phyloP scores from a whole-genome alignment of 2,329 filamentous ascomycete genomes.

The Penicillium crustosum region DNA sequence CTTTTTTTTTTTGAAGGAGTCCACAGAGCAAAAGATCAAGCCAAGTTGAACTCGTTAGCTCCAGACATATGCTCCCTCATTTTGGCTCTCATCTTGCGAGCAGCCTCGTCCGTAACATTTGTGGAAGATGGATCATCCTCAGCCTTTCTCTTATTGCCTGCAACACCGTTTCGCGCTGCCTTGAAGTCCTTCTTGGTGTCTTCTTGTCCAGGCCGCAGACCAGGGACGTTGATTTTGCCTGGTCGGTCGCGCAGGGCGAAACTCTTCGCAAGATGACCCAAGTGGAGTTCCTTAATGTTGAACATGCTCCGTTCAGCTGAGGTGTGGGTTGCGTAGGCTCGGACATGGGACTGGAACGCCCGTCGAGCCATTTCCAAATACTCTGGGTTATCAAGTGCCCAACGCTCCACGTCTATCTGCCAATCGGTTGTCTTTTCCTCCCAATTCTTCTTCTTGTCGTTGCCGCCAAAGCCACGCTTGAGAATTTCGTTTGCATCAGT shows the following conservation, averaged over 20 bases:
- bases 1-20: slow-evolving; percentile 8
- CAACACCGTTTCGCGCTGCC: slow-evolving; percentile 40
- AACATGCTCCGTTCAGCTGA: slow-evolving; percentile 82
- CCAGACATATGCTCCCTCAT: slow-evolving; percentile 53
- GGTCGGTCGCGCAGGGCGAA: slow-evolving; percentile 89
- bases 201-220: slow-evolving; percentile 50
- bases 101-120: slow-evolving; percentile 48
- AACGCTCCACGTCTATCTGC: slow-evolving; percentile 66
- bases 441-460: slow-evolving; percentile 55
- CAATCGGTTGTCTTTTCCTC: slow-evolving; percentile 66
- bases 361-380: slow-evolving; percentile 78
- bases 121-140: slow-evolving; percentile 25
- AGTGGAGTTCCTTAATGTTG: slow-evolving; percentile 84
- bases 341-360: slow-evolving; percentile 86
- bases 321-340: slow-evolving; percentile 92
- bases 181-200: slow-evolving; percentile 51
- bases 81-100: slow-evolving; percentile 55
- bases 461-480: slow-evolving; percentile 61
- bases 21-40: slow-evolving; percentile 34
- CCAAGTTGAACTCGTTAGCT: slow-evolving; percentile 60
- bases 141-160: slow-evolving; percentile 40
- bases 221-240: slow-evolving; percentile 66
- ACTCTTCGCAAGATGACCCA: slow-evolving; percentile 91
- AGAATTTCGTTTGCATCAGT: slow-evolving; percentile 66
- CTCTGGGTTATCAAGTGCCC: slow-evolving; percentile 62